Evolutionary conservation across 176 grass and related monocot species (phyloP).

Genomic region (Carex scoparia): DNA sequence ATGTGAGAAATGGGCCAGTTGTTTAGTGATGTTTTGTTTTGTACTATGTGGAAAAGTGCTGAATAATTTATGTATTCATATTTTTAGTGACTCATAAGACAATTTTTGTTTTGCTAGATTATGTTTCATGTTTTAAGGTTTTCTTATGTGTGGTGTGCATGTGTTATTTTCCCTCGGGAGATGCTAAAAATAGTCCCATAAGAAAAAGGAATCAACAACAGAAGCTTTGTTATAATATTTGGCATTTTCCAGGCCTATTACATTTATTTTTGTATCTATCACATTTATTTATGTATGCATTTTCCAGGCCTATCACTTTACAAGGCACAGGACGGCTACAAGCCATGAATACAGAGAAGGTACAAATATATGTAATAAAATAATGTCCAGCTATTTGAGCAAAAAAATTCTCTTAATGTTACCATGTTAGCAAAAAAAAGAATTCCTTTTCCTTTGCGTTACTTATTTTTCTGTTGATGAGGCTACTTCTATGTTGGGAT

Average conservation of each 20-base stretch:
- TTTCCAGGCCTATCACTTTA: conserved; percentile 48
- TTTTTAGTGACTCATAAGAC: background rate
- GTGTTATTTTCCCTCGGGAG: background rate
- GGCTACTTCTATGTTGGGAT: background rate
- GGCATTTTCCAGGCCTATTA: conserved; percentile 39
- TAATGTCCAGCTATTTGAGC: conserved; percentile 1
- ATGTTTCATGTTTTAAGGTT: background rate
- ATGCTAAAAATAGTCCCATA: background rate
- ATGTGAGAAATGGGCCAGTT: background rate
- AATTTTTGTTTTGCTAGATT: background rate
- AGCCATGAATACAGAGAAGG: conserved; percentile 57
- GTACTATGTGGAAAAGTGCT: background rate
- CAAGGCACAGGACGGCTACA: conserved; percentile 51
- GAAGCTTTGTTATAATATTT: background rate
- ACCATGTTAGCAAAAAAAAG: background rate
- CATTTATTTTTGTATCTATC: background rate
- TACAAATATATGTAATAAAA: conserved; percentile 15
- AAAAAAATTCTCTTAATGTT: background rate
- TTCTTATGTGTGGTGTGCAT: background rate
- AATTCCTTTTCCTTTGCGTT: background rate
- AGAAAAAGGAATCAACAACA: background rate
- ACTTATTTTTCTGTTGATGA: background rate
- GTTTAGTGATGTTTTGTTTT: background rate
- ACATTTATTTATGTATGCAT: background rate
- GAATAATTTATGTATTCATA: background rate